These are phyloP conservation scores for Fabrea salina DNA, from an alignment of 169 alveolate genomes.

Conservation along the genomic window DNA sequence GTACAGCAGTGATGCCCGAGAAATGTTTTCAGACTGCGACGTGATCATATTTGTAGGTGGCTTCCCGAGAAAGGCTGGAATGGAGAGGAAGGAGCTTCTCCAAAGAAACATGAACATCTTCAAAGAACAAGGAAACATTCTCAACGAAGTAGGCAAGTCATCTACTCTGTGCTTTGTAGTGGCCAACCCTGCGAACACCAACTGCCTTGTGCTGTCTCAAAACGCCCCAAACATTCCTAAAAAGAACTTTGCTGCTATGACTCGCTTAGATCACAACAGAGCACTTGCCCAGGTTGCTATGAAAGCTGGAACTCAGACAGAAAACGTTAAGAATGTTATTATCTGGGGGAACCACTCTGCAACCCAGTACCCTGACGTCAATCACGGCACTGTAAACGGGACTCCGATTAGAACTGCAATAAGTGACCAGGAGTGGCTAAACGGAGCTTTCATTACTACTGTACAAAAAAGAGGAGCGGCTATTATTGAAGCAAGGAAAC, in stretches of 20 bases:
- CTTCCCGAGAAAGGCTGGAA: slow-evolving; percentile 87
- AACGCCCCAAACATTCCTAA: slow-evolving; percentile 71
- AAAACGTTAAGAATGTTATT: slow-evolving; percentile 43
- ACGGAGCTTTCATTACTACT: slow-evolving; percentile 64
- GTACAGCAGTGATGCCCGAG: slow-evolving; percentile 59
- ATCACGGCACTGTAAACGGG: slow-evolving; percentile 43
- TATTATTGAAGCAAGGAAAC: slow-evolving; percentile 67
- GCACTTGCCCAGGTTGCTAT: slow-evolving; percentile 47
- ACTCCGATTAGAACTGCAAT: slow-evolving; percentile 27
- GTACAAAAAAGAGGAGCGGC: slow-evolving; percentile 85
- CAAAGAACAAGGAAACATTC: slow-evolving; percentile 62
- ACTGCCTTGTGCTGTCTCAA: slow-evolving; percentile 65
- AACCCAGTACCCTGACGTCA: slow-evolving; percentile 69
- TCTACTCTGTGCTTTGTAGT: slow-evolving; percentile 74
- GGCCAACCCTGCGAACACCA: slow-evolving; percentile 86
- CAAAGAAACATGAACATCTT: slow-evolving; percentile 71
- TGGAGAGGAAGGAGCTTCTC: slow-evolving; percentile 87
- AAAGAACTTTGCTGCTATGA: slow-evolving; percentile 70
- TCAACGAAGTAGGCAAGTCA: slow-evolving; percentile 27
- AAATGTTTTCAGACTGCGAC: slow-evolving; percentile 79
- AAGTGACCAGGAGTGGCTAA: slow-evolving; percentile 50
- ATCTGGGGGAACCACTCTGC: slow-evolving; percentile 75
- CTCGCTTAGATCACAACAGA: slow-evolving; percentile 84
- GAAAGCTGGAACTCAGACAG: slow-evolving; percentile 13
- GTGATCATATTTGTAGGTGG: slow-evolving; percentile 82